Conservation (phyloP, 2,329 filamentous ascomycete genomes). For the Hyphodiscus sp. region DNA sequence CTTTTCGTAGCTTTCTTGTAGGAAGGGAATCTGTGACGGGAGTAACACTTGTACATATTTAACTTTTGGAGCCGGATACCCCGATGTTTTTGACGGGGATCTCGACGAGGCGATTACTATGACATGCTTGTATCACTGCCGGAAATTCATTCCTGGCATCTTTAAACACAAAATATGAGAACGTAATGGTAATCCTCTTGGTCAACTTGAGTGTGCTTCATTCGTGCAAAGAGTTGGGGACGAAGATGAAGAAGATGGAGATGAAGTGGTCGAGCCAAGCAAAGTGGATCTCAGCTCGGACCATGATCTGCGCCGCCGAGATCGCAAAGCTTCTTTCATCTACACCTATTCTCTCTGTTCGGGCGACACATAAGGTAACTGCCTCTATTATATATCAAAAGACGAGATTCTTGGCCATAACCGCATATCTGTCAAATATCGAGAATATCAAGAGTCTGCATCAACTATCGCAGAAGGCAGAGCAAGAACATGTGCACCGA, state of each 20-base stretch:
- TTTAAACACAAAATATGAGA: background rate
- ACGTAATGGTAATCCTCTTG: background rate
- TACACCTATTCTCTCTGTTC: too few species aligned
- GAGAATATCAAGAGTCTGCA: too few species aligned
- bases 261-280: background rate
- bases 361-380: too few species aligned
- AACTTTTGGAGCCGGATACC: background rate
- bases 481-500: too few species aligned
- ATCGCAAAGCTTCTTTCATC: background rate
- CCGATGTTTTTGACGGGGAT: background rate
- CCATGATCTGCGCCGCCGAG: background rate
- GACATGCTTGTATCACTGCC: background rate
- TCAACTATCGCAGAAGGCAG: too few species aligned
- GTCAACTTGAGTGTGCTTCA: background rate
- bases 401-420: too few species aligned
- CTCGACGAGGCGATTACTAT: background rate
- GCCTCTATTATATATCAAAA: too few species aligned
- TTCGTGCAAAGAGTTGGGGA: background rate
- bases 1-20: constrained; percentile 17
- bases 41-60: background rate
- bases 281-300: background rate
- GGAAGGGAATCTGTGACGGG: background rate
- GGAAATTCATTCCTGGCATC: background rate
- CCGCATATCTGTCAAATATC: too few species aligned
- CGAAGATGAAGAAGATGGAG: background rate